Conservation (phyloP, 805 yeast genomes). For the Pichia sporocuriosa region DNA sequence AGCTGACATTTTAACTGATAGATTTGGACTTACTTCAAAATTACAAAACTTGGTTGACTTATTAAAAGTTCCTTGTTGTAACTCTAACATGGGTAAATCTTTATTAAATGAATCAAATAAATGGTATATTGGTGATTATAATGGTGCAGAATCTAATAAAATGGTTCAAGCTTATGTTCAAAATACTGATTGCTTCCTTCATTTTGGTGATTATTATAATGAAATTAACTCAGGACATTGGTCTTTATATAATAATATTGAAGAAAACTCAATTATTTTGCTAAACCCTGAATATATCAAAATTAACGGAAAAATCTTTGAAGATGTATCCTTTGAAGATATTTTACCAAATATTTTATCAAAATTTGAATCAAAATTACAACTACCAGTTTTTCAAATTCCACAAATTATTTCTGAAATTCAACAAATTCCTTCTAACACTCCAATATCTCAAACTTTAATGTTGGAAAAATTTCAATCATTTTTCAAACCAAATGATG, state of each 20-base stretch:
- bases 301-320: conserved; percentile 36
- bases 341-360: conserved; percentile 40
- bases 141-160: conserved; percentile 49
- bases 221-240: conserved; percentile 69
- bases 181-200: conserved; percentile 59
- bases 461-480: conserved; percentile 35
- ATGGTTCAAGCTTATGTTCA: conserved; percentile 44
- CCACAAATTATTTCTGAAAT: conserved; percentile 15
- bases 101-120: conserved; percentile 62
- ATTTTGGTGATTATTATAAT: conserved; percentile 60
- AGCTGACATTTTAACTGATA: conserved; percentile 63
- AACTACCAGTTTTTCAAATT: conserved; percentile 11
- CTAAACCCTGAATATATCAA: conserved; percentile 49
- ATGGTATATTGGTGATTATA: conserved; percentile 65
- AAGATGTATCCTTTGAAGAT: conserved; percentile 40
- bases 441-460: conserved; percentile 42
- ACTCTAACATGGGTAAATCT: conserved; percentile 67
- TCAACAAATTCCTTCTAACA: conserved; percentile 18
- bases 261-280: conserved; percentile 37
- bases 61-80: conserved; percentile 49
- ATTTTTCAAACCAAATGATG: conserved; percentile 47
- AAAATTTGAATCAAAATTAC: conserved; percentile 26
- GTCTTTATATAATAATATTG: conserved; percentile 37
- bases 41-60: conserved; percentile 44
- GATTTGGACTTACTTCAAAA: conserved; percentile 43